These are phyloP conservation scores for Mycena amicta DNA, from an alignment of 768 basidiomycete species.

Conservation along the genomic window DNA sequence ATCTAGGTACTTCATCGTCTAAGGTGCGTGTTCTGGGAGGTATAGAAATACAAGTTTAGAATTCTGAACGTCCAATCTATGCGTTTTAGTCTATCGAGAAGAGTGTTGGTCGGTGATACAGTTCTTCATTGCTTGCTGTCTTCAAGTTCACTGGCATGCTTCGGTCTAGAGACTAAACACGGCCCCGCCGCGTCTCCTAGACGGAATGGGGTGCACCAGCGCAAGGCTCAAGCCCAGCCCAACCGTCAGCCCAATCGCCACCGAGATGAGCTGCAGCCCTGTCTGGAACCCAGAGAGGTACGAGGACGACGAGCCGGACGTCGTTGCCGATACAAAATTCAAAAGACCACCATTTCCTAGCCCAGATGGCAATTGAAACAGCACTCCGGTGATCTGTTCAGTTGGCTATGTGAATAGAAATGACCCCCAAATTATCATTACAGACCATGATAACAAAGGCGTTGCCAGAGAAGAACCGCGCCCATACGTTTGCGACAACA, in stretches of 20 bases:
- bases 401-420: not conserved
- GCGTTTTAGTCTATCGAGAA: not conserved
- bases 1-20: too few species aligned
- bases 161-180: slow-evolving; percentile 57
- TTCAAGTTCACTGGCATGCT: not conserved
- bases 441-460: slow-evolving; percentile 82
- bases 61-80: too few species aligned
- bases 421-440: slow-evolving; percentile 4
- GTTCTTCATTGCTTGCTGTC: not conserved
- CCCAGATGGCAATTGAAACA: slow-evolving; percentile 85
- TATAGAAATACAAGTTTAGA: too few species aligned
- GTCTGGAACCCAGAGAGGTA: slow-evolving; percentile 76
- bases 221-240: slow-evolving; percentile 74
- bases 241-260: slow-evolving; percentile 79
- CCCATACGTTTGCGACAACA: slow-evolving; percentile 76
- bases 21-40: too few species aligned
- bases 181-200: slow-evolving; percentile 57
- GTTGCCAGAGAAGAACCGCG: slow-evolving; percentile 70
- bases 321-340: slow-evolving; percentile 61
- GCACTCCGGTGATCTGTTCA: slow-evolving; percentile 67
- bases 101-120: too few species aligned
- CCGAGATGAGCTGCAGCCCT: slow-evolving; percentile 74
- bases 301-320: slow-evolving; percentile 52
- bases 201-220: slow-evolving; percentile 65
- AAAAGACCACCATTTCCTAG: slow-evolving; percentile 80